Conservation (phyloP, 2,329 filamentous ascomycete genomes). For the Venturia pyrina region DNA sequence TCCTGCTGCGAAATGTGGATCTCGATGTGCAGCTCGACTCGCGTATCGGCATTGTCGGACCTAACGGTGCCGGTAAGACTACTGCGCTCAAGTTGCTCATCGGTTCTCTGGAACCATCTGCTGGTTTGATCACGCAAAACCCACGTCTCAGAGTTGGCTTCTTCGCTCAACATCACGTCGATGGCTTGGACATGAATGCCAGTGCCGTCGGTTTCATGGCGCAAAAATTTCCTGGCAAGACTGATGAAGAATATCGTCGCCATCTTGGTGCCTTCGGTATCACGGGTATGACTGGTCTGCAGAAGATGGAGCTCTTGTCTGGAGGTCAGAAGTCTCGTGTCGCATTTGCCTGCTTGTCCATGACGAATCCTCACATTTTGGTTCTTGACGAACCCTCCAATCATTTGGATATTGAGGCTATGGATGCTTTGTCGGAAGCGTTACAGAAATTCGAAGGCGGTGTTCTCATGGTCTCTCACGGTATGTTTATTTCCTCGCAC, state of each 20-base stretch:
- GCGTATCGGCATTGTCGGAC: conserved; percentile 96
- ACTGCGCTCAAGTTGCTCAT: conserved; percentile 97
- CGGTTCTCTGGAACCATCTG: conserved; percentile 65
- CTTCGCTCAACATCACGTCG: conserved; percentile 97
- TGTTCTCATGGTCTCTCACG: conserved; percentile 97
- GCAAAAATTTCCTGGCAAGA: conserved; percentile 77
- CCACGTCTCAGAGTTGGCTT: conserved; percentile 85
- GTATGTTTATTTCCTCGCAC: conserved; percentile 39
- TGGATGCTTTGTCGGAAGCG: conserved; percentile 86
- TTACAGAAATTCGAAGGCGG: conserved; percentile 83
- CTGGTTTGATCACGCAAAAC: conserved; percentile 78
- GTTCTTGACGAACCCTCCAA: conserved; percentile 98
- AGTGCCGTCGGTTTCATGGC: conserved; percentile 96
- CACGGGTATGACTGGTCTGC: conserved; percentile 90
- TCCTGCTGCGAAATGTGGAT: conserved; percentile 76
- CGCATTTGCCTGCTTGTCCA: conserved; percentile 88
- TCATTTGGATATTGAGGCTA: conserved; percentile 97
- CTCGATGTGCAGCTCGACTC: conserved; percentile 96
- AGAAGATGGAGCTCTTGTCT: conserved; percentile 89
- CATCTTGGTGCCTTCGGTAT: conserved; percentile 79
- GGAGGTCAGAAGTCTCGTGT: conserved; percentile 98
- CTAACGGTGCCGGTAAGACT: conserved; percentile 97
- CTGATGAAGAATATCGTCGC: conserved; percentile 92
- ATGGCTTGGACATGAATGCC: conserved; percentile 80
- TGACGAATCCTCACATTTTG: conserved; percentile 91